These are phyloP conservation scores for Medicago ruthenica DNA, from an alignment of 306 rosid genomes.

Conservation along the genomic window DNA sequence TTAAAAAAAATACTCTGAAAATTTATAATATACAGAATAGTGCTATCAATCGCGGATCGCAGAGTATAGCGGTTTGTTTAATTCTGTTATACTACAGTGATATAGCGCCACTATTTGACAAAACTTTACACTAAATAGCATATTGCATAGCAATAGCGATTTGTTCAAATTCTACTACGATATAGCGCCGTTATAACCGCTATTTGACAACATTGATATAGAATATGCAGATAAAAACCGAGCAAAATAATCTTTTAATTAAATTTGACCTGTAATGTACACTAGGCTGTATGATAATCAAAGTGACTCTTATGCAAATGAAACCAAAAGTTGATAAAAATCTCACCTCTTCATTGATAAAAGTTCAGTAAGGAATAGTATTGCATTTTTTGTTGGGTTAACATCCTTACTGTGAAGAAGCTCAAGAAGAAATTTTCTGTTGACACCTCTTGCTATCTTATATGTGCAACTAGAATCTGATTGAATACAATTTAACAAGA, in stretches of 20 bases:
- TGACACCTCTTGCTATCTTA: constrained; percentile 57
- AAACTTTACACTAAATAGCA: too few relatives aligned
- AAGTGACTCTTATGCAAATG: background rate
- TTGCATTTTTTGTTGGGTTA: constrained; percentile 54
- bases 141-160: too few relatives aligned
- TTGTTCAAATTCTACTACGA: background rate
- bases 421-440: constrained; percentile 61
- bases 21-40: constrained; percentile 19
- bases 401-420: constrained; percentile 66
- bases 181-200: too few relatives aligned
- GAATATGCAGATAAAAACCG: background rate
- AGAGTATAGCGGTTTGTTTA: background rate
- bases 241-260: background rate
- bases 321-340: background rate
- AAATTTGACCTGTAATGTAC: background rate
- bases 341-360: constrained; percentile 60
- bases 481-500: constrained; percentile 59
- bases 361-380: constrained; percentile 64
- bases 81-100: too few relatives aligned
- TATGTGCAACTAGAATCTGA: constrained; percentile 60
- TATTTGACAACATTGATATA: background rate
- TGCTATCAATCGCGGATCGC: background rate
- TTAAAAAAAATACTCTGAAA: background rate
- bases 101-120: too few relatives aligned
- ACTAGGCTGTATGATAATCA: background rate